A percentile compares a stretch with the other conserved stretches of the same genome.
phyloP scores from a whole-genome alignment of 306 rosid genomes.

The Cajanus cajan region DNA sequence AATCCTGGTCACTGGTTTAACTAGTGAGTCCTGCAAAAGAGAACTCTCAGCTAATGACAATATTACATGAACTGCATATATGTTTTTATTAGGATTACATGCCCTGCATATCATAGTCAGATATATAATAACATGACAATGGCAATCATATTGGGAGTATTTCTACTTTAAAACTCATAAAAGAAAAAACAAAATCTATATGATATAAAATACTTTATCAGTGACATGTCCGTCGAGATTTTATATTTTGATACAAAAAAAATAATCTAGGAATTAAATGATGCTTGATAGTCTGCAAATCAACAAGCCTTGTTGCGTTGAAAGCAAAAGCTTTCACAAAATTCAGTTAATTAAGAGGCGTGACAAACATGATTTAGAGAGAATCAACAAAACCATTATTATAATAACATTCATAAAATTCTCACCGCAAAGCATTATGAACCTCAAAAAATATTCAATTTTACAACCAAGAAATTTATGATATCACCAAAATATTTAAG shows the following conservation, averaged over 20 bases:
- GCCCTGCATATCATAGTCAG: background rate
- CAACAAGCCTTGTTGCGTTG: background rate
- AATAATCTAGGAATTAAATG: background rate
- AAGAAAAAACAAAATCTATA: background rate
- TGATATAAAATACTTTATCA: background rate
- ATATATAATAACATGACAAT: background rate
- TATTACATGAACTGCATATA: background rate
- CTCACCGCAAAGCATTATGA: background rate
- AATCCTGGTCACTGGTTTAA: conserved; percentile 78
- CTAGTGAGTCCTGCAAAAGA: conserved; percentile 66
- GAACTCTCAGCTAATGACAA: background rate
- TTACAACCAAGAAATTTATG: background rate
- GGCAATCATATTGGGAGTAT: background rate
- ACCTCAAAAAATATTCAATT: background rate
- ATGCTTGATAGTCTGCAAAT: background rate
- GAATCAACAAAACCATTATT: background rate
- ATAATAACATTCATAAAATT: background rate
- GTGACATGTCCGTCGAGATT: background rate
- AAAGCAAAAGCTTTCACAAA: conserved; percentile 10
- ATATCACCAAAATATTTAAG: background rate
- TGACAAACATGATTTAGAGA: background rate
- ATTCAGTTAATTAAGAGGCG: background rate
- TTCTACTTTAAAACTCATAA: background rate
- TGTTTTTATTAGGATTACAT: background rate
- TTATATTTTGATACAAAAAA: background rate